Evolutionary conservation across 1,139 yeast genomes (phyloP), one percentile per base, ranked within the genome.

Genomic region (Pneumocystis sp.): DNA sequence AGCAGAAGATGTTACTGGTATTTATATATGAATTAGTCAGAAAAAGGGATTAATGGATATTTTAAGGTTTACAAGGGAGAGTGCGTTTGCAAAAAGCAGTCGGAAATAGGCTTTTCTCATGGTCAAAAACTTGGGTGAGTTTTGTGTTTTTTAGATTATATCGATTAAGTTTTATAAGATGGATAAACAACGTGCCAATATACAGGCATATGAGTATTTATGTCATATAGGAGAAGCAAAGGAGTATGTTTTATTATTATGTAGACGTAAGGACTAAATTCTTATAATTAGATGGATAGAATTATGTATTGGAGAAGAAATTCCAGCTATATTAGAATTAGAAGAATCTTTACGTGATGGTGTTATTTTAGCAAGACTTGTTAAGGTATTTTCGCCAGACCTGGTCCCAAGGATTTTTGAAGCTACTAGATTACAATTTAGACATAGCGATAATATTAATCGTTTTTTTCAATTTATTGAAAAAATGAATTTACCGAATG

Each of bases 371-470:
- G 97, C 97, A 1, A 85, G 87, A 72, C 76, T 93, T 56, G 85
- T 96, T 3, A 82, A 84, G 70, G 81, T 79, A 2, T 85, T 93
- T 64, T 83, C 87, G 62, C 95, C 97, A 0, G 79, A 80, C 0
- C 76, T 84, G 2, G 87, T 85, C 17, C 81, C 78, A 59, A 77
- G 78, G 64, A 82, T 86, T 19, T 81, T 81, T 67, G 83, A 83
- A 31, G 77, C 82, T n/a, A 84, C 82, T 62, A 83, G 82, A 66
- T 78, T 89, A 61, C 95, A 89, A 73, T 93, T 89, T 78, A 84
- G 88, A 68, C 96, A 90, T 74, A 89, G 96, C 0, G 97, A 95
- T 73, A 93, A 93, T 73, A 93, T 93, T 72, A 89, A 90, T 72
- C 80, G 86, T 37, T 93, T 93, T 75, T 86, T 93, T 74, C 81